A percentile compares a stretch with the other conserved stretches of the same genome.
Conservation (phyloP, 306 rosid species). For the Cucurbita moschata region DNA sequence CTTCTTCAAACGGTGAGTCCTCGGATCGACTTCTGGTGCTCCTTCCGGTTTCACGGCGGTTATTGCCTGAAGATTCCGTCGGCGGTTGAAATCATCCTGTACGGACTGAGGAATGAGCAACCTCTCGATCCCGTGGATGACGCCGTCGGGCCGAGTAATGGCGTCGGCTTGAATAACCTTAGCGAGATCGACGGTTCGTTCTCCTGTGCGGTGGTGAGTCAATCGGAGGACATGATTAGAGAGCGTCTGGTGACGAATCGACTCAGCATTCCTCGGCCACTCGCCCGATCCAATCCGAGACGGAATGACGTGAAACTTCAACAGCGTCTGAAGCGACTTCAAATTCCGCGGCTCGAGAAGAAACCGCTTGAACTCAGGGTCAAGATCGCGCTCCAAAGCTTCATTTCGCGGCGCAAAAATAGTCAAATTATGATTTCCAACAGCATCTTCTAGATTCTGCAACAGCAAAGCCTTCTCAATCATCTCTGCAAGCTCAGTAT, state of each 20-base stretch:
- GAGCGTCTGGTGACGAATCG: constrained; percentile 23
- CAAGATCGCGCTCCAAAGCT: constrained; percentile 56
- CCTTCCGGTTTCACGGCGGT: constrained; percentile 66
- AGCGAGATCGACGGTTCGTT: constrained; percentile 33
- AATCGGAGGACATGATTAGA: constrained; percentile 13
- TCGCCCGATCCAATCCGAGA: constrained; percentile 24
- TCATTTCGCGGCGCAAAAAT: constrained; percentile 64
- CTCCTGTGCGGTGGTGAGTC: constrained; percentile 12
- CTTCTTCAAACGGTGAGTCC: constrained; percentile 52
- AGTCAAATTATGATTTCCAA: constrained; percentile 47
- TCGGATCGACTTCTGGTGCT: constrained; percentile 60
- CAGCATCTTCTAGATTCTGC: constrained; percentile 45
- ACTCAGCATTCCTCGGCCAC: constrained; percentile 10
- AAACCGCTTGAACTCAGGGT: constrained; percentile 58
- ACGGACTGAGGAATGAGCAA: constrained; percentile 52
- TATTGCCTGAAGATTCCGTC: constrained; percentile 47
- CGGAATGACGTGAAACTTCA: constrained; percentile 50
- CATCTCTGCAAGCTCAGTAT: constrained; percentile 54
- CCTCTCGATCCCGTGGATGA: constrained; percentile 63
- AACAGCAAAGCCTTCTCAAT: constrained; percentile 57
- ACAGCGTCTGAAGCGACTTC: constrained; percentile 39
- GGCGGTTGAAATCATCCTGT: constrained; percentile 49
- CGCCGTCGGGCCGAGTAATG: constrained; percentile 54
- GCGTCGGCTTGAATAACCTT: constrained; percentile 25
- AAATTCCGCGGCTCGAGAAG: constrained; percentile 59